Evolutionary conservation across 2,329 filamentous ascomycete species (phyloP).

Genomic region (Thyridium curvatum): DNA sequence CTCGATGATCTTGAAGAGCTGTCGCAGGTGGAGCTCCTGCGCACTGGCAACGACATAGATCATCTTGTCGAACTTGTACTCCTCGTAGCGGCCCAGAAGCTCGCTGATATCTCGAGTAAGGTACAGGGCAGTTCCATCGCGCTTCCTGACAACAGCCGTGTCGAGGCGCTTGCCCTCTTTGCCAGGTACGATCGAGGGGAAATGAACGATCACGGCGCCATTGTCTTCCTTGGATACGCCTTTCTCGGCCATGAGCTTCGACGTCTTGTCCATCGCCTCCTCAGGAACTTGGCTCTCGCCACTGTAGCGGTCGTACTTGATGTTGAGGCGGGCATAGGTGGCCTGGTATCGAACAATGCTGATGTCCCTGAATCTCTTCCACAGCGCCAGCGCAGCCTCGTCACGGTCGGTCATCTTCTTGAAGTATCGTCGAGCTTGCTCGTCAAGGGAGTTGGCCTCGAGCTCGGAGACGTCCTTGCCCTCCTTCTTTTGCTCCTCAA

Average conservation of each 20-base stretch:
- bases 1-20: constrained; percentile 72
- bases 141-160: constrained; percentile 65
- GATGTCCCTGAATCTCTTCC: constrained; percentile 60
- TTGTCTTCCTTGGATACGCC: constrained; percentile 62
- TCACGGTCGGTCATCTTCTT: constrained; percentile 67
- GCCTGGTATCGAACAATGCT: constrained; percentile 61
- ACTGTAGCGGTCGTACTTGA: constrained; percentile 66
- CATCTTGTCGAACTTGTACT: constrained; percentile 69
- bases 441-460: constrained; percentile 53
- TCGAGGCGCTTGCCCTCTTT: constrained; percentile 65
- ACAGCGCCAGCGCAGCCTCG: constrained; percentile 50
- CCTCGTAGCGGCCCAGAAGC: constrained; percentile 56
- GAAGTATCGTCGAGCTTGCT: constrained; percentile 69
- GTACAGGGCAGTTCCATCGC: constrained; percentile 70
- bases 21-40: constrained; percentile 67
- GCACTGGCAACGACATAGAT: constrained; percentile 71
- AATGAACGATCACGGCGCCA: constrained; percentile 69
- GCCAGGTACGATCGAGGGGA: constrained; percentile 58
- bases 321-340: constrained; percentile 65
- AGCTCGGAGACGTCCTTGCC: constrained; percentile 42
- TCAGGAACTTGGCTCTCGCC: constrained; percentile 69
- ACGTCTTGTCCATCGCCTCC: constrained; percentile 58
- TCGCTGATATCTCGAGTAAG: constrained; percentile 74
- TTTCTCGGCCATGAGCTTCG: constrained; percentile 56
- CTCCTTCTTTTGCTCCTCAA: constrained; percentile 49